Conservation (phyloP, 1,284 basidiomycete species). For the Ustilago shanxiensis region DNA sequence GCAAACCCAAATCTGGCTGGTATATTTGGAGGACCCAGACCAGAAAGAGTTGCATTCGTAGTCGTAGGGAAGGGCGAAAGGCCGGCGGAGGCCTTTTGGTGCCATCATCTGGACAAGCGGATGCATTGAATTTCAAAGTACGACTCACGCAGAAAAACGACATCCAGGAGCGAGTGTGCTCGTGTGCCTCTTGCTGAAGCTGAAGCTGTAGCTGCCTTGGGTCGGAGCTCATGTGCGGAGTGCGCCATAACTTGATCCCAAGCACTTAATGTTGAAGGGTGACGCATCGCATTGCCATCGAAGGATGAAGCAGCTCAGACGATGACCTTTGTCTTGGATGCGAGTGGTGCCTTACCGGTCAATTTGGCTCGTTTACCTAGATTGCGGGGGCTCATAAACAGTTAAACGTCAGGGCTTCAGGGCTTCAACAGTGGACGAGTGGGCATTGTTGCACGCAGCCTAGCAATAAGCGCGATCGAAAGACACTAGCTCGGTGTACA, state of each 20-base stretch:
- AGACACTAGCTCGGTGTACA: too few species aligned
- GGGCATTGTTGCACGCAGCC: too few species aligned
- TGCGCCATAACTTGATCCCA: not conserved
- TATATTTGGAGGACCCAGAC: not conserved
- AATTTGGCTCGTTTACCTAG: too few species aligned
- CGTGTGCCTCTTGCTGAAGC: not conserved
- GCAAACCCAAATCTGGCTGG: not conserved
- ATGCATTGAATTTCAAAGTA: constrained; percentile 8
- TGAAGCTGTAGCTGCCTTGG: not conserved
- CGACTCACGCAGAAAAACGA: not conserved
- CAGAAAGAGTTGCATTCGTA: not conserved
- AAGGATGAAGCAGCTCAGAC: constrained; percentile 1
- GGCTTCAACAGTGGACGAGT: too few species aligned
- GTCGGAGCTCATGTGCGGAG: constrained; percentile 6
- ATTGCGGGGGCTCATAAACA: too few species aligned
- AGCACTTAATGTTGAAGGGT: not conserved
- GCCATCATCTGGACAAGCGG: not conserved
- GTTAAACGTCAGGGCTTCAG: too few species aligned
- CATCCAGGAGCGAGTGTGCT: not conserved
- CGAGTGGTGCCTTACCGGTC: not conserved
- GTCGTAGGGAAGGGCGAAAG: not conserved
- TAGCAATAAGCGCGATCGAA: too few species aligned
- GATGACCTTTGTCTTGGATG: not conserved
- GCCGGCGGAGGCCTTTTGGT: constrained; percentile 3
- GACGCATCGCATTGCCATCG: not conserved